These are phyloP conservation scores for Rhizopogon vesiculosus DNA, from an alignment of 768 basidiomycete genomes.

Conservation along the genomic window DNA sequence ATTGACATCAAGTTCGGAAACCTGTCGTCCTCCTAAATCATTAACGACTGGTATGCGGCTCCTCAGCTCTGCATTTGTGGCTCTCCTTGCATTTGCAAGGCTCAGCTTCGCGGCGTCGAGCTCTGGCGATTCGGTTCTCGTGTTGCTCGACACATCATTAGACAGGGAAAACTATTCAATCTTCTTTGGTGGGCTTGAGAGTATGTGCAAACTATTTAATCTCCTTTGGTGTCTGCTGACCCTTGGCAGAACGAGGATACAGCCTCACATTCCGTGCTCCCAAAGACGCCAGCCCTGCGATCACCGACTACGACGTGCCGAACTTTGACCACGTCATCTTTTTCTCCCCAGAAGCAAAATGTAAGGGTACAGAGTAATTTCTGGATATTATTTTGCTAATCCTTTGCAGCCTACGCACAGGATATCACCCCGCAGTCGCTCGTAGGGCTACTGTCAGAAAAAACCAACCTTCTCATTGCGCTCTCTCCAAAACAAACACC, in stretches of 20 bases:
- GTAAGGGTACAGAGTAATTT: conserved; percentile 34
- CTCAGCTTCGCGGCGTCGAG: conserved; percentile 58
- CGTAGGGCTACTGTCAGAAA: conserved; percentile 59
- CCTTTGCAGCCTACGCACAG: conserved; percentile 50
- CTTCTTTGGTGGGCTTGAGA: conserved; percentile 77
- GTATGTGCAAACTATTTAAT: conserved; percentile 35
- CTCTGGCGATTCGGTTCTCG: conserved; percentile 76
- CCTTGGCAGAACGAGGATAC: conserved; percentile 67
- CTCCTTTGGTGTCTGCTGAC: neutral
- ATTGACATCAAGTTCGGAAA: neutral
- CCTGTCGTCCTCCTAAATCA: neutral
- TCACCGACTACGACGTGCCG: conserved; percentile 68
- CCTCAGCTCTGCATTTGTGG: conserved; percentile 20
- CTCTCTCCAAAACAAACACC: conserved; percentile 74
- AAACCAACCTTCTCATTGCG: conserved; percentile 81
- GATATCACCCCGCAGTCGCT: conserved; percentile 84
- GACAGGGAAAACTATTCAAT: conserved; percentile 66
- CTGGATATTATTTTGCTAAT: neutral
- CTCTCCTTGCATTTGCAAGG: conserved; percentile 23
- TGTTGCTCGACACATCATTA: conserved; percentile 74
- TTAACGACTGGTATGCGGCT: conserved; percentile 20
- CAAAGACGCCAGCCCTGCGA: conserved; percentile 61
- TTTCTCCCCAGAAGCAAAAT: conserved; percentile 81
- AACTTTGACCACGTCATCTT: conserved; percentile 84
- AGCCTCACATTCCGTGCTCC: conserved; percentile 83